phyloP scores from a whole-genome alignment of 352 stramenopile genomes.

The Pythium diclinum region DNA sequence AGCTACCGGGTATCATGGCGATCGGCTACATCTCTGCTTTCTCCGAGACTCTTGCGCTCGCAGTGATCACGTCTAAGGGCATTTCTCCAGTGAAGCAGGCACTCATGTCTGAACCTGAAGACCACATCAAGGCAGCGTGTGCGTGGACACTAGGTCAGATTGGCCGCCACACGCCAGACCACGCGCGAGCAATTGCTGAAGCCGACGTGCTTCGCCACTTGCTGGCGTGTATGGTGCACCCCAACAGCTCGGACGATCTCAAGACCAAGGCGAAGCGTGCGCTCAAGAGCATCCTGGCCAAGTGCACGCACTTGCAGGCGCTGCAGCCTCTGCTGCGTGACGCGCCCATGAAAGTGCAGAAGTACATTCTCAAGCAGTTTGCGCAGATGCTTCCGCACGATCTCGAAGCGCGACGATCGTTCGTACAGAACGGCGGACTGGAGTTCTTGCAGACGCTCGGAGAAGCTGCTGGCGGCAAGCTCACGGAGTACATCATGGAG shows the following conservation, averaged over 20 bases:
- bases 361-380: conserved; percentile 96
- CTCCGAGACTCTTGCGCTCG: conserved; percentile 91
- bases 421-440: conserved; percentile 92
- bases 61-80: conserved; percentile 93
- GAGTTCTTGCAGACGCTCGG: conserved; percentile 93
- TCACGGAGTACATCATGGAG: conserved; percentile 93
- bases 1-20: conserved; percentile 94
- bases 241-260: conserved; percentile 91
- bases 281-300: conserved; percentile 92
- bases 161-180: conserved; percentile 91
- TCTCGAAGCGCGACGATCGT: conserved; percentile 88
- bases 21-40: conserved; percentile 95
- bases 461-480: conserved; percentile 89
- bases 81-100: conserved; percentile 92
- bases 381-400: conserved; percentile 93
- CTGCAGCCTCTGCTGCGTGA: conserved; percentile 92
- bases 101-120: conserved; percentile 91
- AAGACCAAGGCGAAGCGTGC: conserved; percentile 93
- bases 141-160: conserved; percentile 96
- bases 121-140: conserved; percentile 94
- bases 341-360: conserved; percentile 92
- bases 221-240: conserved; percentile 92
- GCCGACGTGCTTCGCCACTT: conserved; percentile 92
- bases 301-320: conserved; percentile 93
- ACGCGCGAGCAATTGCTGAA: conserved; percentile 90